phyloP scores from a whole-genome alignment of 2,329 filamentous ascomycete species.

The Myrmaecium sp. region DNA sequence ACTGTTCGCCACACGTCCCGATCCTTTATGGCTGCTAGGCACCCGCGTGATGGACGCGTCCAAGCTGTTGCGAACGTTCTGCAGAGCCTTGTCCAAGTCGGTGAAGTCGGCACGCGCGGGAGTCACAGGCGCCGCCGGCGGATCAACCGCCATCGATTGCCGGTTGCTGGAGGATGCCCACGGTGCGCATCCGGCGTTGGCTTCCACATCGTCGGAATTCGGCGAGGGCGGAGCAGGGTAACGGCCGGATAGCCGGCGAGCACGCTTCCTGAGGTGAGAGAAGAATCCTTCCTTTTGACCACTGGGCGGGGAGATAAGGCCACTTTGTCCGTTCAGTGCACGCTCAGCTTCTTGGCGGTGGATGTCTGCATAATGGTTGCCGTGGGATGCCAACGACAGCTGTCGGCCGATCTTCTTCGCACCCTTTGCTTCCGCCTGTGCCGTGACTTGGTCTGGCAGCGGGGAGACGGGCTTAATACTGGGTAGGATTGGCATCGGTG shows the following conservation, averaged over 20 bases:
- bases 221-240: constrained; percentile 70
- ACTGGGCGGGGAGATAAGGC: constrained; percentile 57
- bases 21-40: constrained; percentile 15
- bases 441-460: constrained; percentile 84
- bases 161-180: constrained; percentile 59
- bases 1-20: constrained; percentile 24
- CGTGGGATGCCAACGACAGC: constrained; percentile 77
- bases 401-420: constrained; percentile 90
- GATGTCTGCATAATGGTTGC: constrained; percentile 80
- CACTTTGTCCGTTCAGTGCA: constrained; percentile 67
- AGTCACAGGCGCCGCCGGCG: constrained; percentile 28
- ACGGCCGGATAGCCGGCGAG: constrained; percentile 77
- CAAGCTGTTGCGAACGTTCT: constrained; percentile 41
- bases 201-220: constrained; percentile 71
- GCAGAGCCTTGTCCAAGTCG: constrained; percentile 44
- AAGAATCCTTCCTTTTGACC: constrained; percentile 94
- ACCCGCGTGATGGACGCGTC: constrained; percentile 22
- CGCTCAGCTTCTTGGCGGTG: constrained; percentile 85
- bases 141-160: constrained; percentile 49
- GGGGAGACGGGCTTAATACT: constrained; percentile 91
- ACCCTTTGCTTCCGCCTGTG: constrained; percentile 61
- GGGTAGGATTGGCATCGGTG: constrained; percentile 89
- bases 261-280: constrained; percentile 86
- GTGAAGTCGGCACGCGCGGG: constrained; percentile 35
- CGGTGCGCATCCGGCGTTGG: constrained; percentile 79